These are phyloP conservation scores for Mortierella sp. DNA, from an alignment of 371 early-diverging fungal species.

Conservation along the genomic window DNA sequence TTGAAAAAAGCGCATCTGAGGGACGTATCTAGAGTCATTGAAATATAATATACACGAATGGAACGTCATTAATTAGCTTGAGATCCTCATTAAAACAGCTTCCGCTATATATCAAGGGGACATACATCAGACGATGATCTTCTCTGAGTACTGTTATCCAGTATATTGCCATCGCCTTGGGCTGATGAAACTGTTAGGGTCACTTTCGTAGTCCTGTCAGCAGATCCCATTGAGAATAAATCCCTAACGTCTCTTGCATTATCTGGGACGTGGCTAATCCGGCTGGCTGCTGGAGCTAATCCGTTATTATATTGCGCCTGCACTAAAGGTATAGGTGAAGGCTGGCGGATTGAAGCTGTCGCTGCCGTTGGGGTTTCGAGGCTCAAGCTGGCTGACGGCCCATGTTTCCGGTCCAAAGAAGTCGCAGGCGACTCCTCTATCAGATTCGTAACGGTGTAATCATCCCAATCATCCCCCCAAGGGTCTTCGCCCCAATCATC, in stretches of 20 bases:
- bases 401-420: too few species aligned
- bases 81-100: background rate
- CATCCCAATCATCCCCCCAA: conserved; percentile 48
- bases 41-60: background rate
- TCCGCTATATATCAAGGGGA: background rate
- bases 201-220: background rate
- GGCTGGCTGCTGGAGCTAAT: background rate
- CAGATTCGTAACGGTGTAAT: background rate
- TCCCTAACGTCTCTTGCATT: conserved; percentile 18
- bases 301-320: background rate
- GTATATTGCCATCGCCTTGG: background rate
- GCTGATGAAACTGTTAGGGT: background rate
- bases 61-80: background rate
- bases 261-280: background rate
- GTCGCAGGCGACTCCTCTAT: background rate
- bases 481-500: conserved; percentile 51
- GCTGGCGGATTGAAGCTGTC: background rate
- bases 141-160: conserved; percentile 5
- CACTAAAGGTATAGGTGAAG: background rate
- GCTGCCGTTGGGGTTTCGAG: background rate
- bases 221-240: conserved; percentile 13
- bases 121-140: conserved; percentile 36
- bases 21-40: conserved; percentile 35
- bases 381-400: background rate
- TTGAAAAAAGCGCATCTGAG: conserved; percentile 46